Evolutionary conservation across 371 early-diverging fungal species (phyloP), one percentile per base, ranked within the genome.

Genomic region (Mortierella sp.): DNA sequence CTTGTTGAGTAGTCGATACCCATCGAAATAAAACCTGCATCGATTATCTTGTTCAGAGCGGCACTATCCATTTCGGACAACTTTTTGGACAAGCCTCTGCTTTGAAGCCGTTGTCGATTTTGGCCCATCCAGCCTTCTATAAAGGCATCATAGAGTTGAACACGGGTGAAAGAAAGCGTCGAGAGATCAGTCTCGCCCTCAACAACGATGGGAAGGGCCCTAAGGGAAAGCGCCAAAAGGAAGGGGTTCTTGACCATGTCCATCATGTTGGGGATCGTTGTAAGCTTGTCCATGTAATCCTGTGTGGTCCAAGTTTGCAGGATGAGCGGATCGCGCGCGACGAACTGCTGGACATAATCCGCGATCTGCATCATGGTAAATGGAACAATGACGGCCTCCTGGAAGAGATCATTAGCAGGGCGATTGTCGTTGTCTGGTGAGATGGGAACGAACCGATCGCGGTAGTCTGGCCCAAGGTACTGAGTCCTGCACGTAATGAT

Each of bases 111-210:
- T 3, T 1, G 11, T 31, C 69, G 54, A 44, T 40, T 48, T 4
- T 24, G 3, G 24, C 53, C 69, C 53, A 77, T 16, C 78, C 78
- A 77, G 5, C 67, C 40, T 24, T n/a, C 5, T 1, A 72, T 48
- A 19, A 73, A 78, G 5, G 1, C 28, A 24, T 53, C 53, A 6
- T 53, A 53, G 21, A 53, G 53, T 13, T 53, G 53, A 1, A 76
- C 46, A 4, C 77, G 55, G 0, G 72, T 61, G 16, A 71, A 10
- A 2, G 19, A 4, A 37, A 61, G 10, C 0, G 6, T n/a, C 13
- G 70, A 11, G 19, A 76, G 61, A 24, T 57, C 53, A 16, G 53
- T 5, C 5, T 24, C 2, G 1, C 53, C 53, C 2, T 53, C 21
- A 21, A 24, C 24, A 5, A 53, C 24, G 6, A 1, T 6, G 5